phyloP scores from a whole-genome alignment of 2,329 filamentous ascomycete genomes.

The Xylaria sp. region DNA sequence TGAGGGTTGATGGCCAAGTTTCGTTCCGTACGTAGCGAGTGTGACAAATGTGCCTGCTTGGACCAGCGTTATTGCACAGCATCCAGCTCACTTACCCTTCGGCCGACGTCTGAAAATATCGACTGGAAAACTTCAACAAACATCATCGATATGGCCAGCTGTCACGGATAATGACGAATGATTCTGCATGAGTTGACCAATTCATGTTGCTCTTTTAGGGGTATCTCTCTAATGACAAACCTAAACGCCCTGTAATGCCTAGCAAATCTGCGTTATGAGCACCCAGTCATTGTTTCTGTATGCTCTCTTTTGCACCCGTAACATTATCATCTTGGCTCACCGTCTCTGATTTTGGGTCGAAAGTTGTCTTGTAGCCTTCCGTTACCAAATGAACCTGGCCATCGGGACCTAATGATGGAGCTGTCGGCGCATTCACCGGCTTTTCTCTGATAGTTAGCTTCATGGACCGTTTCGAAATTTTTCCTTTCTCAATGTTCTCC shows the following conservation, averaged over 20 bases:
- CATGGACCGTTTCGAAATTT: constrained; percentile 55
- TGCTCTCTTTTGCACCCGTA: neutral
- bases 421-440: constrained; percentile 54
- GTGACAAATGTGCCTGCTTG: constrained; percentile 37
- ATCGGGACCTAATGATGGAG: constrained; percentile 52
- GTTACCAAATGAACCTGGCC: constrained; percentile 59
- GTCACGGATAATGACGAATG: neutral
- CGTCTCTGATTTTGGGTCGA: constrained; percentile 46
- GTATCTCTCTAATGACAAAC: constrained; percentile 34
- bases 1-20: constrained; percentile 92
- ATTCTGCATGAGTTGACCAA: neutral
- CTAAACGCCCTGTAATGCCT: constrained; percentile 37
- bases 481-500: constrained; percentile 39
- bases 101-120: neutral
- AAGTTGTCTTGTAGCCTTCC: constrained; percentile 63
- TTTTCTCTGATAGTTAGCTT: constrained; percentile 66
- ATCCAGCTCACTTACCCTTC: neutral
- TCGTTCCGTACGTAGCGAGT: constrained; percentile 28
- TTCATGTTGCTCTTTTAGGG: constrained; percentile 25
- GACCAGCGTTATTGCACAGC: constrained; percentile 9
- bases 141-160: neutral
- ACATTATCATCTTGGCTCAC: constrained; percentile 39
- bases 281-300: constrained; percentile 8
- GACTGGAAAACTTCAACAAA: constrained; percentile 1
- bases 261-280: constrained; percentile 9